A percentile compares a stretch with the other conserved stretches of the same genome.
Evolutionary conservation across 2,329 filamentous ascomycete species (phyloP).

Genomic region (Teratosphaeriaceae sp.): DNA sequence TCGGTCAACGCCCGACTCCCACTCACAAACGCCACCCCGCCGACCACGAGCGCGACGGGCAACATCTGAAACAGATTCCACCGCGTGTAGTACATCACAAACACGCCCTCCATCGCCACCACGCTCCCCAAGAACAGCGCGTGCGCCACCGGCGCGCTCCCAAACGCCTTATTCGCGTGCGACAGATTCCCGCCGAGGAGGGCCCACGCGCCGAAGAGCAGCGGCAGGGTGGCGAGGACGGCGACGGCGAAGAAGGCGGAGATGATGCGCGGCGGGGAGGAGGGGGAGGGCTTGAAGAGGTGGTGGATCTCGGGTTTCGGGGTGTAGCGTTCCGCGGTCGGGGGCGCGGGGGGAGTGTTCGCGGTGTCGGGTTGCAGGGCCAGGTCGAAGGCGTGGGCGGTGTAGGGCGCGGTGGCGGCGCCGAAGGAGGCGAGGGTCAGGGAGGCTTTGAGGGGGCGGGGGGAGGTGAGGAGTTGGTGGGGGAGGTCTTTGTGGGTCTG

Average conservation of each 20-base stretch:
- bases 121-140: slow-evolving; percentile 80
- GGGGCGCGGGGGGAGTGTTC: slow-evolving; percentile 52
- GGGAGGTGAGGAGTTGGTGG: slow-evolving; percentile 64
- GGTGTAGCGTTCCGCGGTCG: slow-evolving; percentile 73
- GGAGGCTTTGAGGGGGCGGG: slow-evolving; percentile 66
- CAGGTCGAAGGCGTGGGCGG: slow-evolving; percentile 66
- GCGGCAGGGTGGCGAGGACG: slow-evolving; percentile 66
- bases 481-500: slow-evolving; percentile 85
- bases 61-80: slow-evolving; percentile 92
- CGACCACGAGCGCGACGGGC: slow-evolving; percentile 62
- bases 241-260: slow-evolving; percentile 70
- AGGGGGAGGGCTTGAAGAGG: slow-evolving; percentile 74
- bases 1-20: slow-evolving; percentile 87
- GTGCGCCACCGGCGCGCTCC: slow-evolving; percentile 73
- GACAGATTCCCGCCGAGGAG: slow-evolving; percentile 74
- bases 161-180: slow-evolving; percentile 69
- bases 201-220: slow-evolving; percentile 68
- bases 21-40: slow-evolving; percentile 70
- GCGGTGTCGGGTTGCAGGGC: slow-evolving; percentile 58
- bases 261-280: slow-evolving; percentile 72
- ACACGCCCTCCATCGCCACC: slow-evolving; percentile 79
- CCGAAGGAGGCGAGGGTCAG: slow-evolving; percentile 86
- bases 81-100: slow-evolving; percentile 86
- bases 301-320: slow-evolving; percentile 82
- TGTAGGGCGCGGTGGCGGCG: slow-evolving; percentile 58